These are phyloP conservation scores for Ramularia endophylla DNA, from an alignment of 2,329 filamentous ascomycete genomes.

Conservation along the genomic window DNA sequence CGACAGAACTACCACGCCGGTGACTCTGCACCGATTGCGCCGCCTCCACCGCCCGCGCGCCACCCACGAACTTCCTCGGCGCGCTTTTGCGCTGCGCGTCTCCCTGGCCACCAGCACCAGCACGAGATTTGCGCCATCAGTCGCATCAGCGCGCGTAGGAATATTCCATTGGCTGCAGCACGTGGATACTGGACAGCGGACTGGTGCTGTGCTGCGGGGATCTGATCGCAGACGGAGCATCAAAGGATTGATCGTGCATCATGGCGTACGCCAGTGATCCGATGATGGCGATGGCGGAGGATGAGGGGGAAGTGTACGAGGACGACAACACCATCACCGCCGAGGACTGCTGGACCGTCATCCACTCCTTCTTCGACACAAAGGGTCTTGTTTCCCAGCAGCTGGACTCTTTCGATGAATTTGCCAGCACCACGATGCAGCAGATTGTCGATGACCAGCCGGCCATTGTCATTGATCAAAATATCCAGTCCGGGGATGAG, in stretches of 20 bases:
- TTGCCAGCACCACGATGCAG: conserved; percentile 89
- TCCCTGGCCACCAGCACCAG: conserved; percentile 44
- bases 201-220: no score
- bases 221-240: no score
- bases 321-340: conserved; percentile 61
- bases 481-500: conserved; percentile 68
- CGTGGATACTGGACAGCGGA: no score
- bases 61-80: no score
- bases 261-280: conserved; percentile 21
- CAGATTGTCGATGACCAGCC: conserved; percentile 91
- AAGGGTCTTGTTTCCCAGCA: conserved; percentile 97
- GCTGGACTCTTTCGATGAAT: conserved; percentile 97
- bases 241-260: no score
- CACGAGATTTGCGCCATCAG: conserved; percentile 28
- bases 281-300: conserved; percentile 18
- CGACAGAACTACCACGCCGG: no score
- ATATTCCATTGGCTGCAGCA: no score
- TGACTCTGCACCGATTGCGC: no score
- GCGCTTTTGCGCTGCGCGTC: neutral
- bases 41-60: no score
- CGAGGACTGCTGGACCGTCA: conserved; percentile 98
- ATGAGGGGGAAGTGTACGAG: conserved; percentile 12
- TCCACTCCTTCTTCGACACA: conserved; percentile 91
- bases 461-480: conserved; percentile 87
- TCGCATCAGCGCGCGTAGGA: no score